Percentiles rank a stretch among this genome's conserved stretches.
Evolutionary conservation across 2,329 filamentous ascomycete genomes (phyloP).

Genomic region (Scytalidium lignicola): DNA sequence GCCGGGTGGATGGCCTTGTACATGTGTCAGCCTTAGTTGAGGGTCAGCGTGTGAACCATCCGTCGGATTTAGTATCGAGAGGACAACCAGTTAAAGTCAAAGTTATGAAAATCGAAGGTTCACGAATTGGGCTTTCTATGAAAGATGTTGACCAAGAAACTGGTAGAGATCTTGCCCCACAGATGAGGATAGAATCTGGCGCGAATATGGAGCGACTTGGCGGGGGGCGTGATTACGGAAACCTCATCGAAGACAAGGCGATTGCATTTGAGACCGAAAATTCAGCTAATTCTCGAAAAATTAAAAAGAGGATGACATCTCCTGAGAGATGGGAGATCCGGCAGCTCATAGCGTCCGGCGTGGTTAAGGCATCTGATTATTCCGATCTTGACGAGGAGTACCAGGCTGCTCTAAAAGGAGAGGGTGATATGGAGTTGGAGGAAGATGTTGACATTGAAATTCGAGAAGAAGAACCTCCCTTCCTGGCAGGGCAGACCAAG

Average conservation of each 20-base stretch:
- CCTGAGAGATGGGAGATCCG: conserved; percentile 97
- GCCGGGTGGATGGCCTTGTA: conserved; percentile 87
- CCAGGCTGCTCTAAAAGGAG: conserved; percentile 77
- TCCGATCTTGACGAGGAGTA: conserved; percentile 94
- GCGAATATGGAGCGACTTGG: conserved; percentile 84
- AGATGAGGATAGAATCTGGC: conserved; percentile 75
- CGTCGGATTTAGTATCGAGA: conserved; percentile 75
- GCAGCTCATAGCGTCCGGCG: conserved; percentile 91
- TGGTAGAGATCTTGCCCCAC: conserved; percentile 76
- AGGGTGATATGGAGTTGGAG: conserved; percentile 85
- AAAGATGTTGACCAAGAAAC: conserved; percentile 92
- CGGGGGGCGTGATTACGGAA: conserved; percentile 55
- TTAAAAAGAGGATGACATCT: conserved; percentile 90
- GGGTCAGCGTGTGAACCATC: conserved; percentile 83
- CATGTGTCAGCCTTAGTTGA: conserved; percentile 87
- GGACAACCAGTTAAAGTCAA: conserved; percentile 91
- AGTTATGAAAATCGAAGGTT: conserved; percentile 78
- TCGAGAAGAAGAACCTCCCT: conserved; percentile 91
- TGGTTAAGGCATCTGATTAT: conserved; percentile 87
- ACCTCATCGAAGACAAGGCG: conserved; percentile 42
- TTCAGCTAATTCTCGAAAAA: conserved; percentile 46
- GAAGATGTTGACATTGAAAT: conserved; percentile 98
- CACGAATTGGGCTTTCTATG: conserved; percentile 85
- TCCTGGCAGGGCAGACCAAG: conserved; percentile 92
- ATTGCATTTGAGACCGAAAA: conserved; percentile 60